These are phyloP conservation scores for Sclerotinia glacialis DNA, from an alignment of 2,329 filamentous ascomycete species.

Conservation along the genomic window DNA sequence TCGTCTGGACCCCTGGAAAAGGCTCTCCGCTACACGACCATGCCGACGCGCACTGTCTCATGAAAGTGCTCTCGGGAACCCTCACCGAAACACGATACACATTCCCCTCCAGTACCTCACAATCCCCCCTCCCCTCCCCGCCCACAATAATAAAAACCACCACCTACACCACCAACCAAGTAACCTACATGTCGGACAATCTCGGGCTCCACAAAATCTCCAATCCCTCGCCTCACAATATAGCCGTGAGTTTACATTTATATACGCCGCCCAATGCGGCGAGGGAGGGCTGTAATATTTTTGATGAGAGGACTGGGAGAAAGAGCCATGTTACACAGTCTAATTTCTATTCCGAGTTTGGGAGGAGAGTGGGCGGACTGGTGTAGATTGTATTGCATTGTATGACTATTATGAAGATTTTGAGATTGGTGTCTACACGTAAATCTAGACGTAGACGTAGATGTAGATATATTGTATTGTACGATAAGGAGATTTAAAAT, in stretches of 20 bases:
- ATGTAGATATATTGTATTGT: background rate
- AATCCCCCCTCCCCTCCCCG: constrained; percentile 46
- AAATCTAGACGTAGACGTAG: background rate
- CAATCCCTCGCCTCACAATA: constrained; percentile 67
- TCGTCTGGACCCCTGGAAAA: constrained; percentile 85
- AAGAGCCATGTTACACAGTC: constrained; percentile 68
- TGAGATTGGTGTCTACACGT: background rate
- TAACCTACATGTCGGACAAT: constrained; percentile 89
- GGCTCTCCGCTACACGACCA: constrained; percentile 84
- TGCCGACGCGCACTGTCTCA: constrained; percentile 83
- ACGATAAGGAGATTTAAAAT: no score
- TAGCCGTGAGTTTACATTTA: constrained; percentile 82
- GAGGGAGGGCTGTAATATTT: constrained; percentile 76
- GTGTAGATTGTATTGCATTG: background rate
- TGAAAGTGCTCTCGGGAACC: constrained; percentile 76
- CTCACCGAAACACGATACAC: constrained; percentile 67
- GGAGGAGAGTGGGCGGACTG: constrained; percentile 32
- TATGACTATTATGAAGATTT: background rate
- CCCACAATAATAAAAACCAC: constrained; percentile 66
- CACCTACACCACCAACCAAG: constrained; percentile 65
- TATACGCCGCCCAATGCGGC: constrained; percentile 90
- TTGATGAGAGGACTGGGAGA: constrained; percentile 72
- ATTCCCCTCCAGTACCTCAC: constrained; percentile 49
- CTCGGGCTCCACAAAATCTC: constrained; percentile 81
- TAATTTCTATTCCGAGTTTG: constrained; percentile 67